Conservation (phyloP, 805 yeast genomes). For the Danielozyma ontarioensis region DNA sequence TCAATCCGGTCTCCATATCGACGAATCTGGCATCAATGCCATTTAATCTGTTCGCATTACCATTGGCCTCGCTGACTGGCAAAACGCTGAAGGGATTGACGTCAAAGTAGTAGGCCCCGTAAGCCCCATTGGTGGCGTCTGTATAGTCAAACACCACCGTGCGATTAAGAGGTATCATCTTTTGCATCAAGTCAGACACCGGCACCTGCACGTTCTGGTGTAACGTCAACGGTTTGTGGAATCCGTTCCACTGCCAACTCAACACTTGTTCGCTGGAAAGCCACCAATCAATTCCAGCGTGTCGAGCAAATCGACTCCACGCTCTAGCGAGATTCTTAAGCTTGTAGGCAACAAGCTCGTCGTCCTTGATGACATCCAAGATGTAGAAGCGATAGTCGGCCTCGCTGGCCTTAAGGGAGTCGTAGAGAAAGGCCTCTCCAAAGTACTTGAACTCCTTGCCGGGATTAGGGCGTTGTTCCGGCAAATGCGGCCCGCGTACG, state of each 20-base stretch:
- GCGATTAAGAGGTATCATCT: constrained; percentile 16
- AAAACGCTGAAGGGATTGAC: constrained; percentile 3
- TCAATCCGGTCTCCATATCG: constrained; percentile 23
- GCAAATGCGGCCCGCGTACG: too few relatives aligned
- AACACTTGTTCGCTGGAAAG: constrained; percentile 23
- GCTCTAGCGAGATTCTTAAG: constrained; percentile 1
- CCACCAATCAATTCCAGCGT: constrained; percentile 10
- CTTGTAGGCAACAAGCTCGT: constrained; percentile 1
- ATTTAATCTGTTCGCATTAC: constrained; percentile 24
- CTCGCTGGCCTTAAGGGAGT: neutral
- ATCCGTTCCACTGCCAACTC: constrained; percentile 28
- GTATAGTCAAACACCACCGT: constrained; percentile 20
- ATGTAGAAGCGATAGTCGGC: constrained; percentile 1
- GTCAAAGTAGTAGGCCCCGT: constrained; percentile 1
- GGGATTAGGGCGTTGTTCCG: neutral
- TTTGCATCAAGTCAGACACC: constrained; percentile 14
- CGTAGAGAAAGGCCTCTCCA: constrained; percentile 1
- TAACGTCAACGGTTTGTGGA: constrained; percentile 29
- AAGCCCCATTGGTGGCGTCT: constrained; percentile 15
- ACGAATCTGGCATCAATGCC: constrained; percentile 34
- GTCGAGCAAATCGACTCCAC: constrained; percentile 1
- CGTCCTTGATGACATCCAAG: neutral
- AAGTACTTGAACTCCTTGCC: neutral
- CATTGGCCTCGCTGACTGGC: neutral
- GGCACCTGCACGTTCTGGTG: constrained; percentile 27